Base-by-base conservation (phyloP, 2,329 filamentous ascomycete species). In the Neurospora sp. region DNA sequence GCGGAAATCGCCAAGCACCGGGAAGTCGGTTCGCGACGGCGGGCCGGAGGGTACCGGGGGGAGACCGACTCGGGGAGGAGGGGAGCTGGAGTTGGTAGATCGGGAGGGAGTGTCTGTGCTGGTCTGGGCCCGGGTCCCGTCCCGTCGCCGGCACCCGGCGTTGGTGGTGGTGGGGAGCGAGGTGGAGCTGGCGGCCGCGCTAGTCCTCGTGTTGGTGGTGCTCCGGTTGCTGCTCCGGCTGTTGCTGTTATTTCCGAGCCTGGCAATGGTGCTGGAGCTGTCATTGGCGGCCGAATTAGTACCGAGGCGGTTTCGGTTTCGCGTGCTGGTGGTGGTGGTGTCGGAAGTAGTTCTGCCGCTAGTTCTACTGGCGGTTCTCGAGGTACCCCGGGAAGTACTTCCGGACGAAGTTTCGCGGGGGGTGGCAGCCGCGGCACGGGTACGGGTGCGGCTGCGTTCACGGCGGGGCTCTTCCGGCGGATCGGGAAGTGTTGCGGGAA, bases 1-100 rank as follows among this genome's bases (percentile, higher is more conserved):
- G 74, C 85, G 84, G 79, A 89, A 90, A 72, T 83, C 81, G 67
- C 81, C 79, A 19, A 88, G 79, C 68, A 82, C 81, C 13, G 83
- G 84, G 38, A 80, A 69, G 46, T 79, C 80, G 68, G 78, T 71
- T 76, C 73, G 71, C 33, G 70, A 69, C 69, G 71, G 66, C 66
- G 72, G 72, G n/a, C 70, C 75, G 42, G 82, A 77, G 9, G 85
- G 84, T 42, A 87, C 79, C 38, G 85, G 84, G 9, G 85, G 86
- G 1, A 88, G 80, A 42, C 86, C 84, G 77, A 38, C 76, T 77
- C 7, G 70, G 76, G 66, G 68, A 58, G 70, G 68, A 70, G 72
- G 66, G 68, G 68, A 58, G 69, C 71, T 17, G 38, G 23, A 36
- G 70, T 38, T 66, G 75, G n/a, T 58, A 23, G 69, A 66, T 19